A percentile compares a stretch with the other conserved stretches of the same genome.
phyloP scores from a whole-genome alignment of 306 rosid genomes.

The Ammopiptanthus mongolicus region DNA sequence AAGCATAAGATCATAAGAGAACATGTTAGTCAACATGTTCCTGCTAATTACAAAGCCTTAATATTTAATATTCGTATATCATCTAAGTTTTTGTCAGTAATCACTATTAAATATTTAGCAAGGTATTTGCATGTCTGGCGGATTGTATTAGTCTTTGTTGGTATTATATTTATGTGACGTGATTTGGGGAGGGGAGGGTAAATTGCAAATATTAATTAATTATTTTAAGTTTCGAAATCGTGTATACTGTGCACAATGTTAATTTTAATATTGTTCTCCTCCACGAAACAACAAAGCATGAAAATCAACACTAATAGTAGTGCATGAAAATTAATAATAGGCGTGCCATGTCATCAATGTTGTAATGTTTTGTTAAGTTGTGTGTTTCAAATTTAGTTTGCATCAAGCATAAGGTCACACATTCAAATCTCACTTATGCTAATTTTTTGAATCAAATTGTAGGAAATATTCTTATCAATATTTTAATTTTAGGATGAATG shows the following conservation, averaged over 20 bases:
- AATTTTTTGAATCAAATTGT: too few relatives aligned
- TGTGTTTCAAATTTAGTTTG: too few relatives aligned
- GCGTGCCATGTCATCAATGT: neutral
- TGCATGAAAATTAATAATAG: neutral
- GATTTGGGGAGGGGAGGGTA: neutral
- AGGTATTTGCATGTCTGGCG: neutral
- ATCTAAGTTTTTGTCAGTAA: too few relatives aligned
- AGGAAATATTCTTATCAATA: too few relatives aligned
- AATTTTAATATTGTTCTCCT: neutral
- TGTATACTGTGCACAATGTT: neutral
- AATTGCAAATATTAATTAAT: neutral
- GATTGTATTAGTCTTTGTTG: neutral
- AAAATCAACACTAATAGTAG: too few relatives aligned
- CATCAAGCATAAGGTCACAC: too few relatives aligned
- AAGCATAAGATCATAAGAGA: neutral
- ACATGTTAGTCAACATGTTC: slow-evolving; percentile 19
- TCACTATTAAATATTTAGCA: too few relatives aligned
- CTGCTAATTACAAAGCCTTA: neutral
- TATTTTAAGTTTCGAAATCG: neutral
- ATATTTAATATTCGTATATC: neutral
- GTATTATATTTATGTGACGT: neutral
- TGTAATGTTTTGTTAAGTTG: neutral
- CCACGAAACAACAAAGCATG: neutral
- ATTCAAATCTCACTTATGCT: too few relatives aligned
- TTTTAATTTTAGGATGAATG: too few relatives aligned